Percentiles rank a stretch among this genome's conserved stretches.
Conservation (phyloP, 2,329 filamentous ascomycete species). For the Alternaria rosae region DNA sequence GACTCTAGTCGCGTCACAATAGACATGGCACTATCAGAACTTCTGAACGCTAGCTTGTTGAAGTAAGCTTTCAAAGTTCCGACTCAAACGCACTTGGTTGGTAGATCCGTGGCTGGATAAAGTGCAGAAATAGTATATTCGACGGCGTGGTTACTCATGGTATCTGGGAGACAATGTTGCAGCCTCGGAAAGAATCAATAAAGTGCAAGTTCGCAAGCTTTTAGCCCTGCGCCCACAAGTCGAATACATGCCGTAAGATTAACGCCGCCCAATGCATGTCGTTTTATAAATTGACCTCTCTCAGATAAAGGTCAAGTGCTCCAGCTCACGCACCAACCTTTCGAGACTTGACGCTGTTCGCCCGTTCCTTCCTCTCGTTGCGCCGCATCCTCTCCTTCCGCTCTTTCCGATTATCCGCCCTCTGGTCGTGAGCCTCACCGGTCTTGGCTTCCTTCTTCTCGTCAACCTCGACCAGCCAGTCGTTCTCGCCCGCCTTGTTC, state of each 20-base stretch:
- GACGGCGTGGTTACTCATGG: not conserved
- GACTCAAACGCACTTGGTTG: not conserved
- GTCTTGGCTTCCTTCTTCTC: conserved; percentile 71
- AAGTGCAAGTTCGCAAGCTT: conserved; percentile 10
- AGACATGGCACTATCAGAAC: not conserved
- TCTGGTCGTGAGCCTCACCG: conserved; percentile 64
- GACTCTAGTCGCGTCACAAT: not conserved
- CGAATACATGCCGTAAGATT: conserved; percentile 23
- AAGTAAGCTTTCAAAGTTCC: not conserved
- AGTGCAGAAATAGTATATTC: not conserved
- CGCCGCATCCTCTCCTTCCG: conserved; percentile 58
- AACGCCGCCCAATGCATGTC: conserved; percentile 43
- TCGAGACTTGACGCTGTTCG: conserved; percentile 71
- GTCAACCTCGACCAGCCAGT: conserved; percentile 94
- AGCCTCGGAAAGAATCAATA: not conserved
- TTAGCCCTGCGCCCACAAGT: conserved; percentile 15
- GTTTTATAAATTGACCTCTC: conserved; percentile 15
- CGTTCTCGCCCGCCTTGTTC: conserved; percentile 81
- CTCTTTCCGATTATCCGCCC: conserved; percentile 67
- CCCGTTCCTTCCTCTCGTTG: conserved; percentile 54
- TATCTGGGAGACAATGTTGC: not conserved
- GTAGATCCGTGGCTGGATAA: not conserved
- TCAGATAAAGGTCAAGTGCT: conserved; percentile 12
- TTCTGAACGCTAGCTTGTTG: not conserved
- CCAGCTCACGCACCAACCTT: conserved; percentile 53